phyloP scores from a whole-genome alignment of 495 filamentous ascomycete species.

The Bacidia gigantensis region DNA sequence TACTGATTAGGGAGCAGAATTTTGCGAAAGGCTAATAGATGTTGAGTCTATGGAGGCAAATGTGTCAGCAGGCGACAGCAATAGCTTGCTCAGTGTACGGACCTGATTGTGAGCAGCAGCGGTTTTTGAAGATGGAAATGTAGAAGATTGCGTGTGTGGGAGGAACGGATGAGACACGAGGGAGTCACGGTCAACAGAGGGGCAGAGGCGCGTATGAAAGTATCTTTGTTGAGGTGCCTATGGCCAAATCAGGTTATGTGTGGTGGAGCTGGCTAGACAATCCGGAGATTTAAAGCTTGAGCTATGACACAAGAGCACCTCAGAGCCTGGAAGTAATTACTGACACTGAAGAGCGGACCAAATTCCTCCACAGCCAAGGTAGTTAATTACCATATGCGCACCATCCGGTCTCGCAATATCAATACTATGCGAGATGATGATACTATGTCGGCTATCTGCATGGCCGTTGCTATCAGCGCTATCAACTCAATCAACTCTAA shows the following conservation, averaged over 20 bases:
- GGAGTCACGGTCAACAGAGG: not conserved
- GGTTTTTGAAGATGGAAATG: not conserved
- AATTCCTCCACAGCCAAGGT: no score
- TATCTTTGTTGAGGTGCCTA: not conserved
- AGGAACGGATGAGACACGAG: not conserved
- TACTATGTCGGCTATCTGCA: not conserved
- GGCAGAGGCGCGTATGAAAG: not conserved
- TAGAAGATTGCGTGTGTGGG: not conserved
- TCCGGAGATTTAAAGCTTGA: not conserved
- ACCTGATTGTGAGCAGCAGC: not conserved
- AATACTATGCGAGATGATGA: no score
- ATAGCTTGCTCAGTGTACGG: not conserved
- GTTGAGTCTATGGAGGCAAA: not conserved
- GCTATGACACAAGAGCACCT: not conserved
- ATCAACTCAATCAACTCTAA: not conserved
- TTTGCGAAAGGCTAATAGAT: no score
- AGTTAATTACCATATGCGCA: no score
- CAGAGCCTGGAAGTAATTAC: not conserved
- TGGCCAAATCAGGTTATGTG: slow-evolving; percentile 1
- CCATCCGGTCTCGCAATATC: no score
- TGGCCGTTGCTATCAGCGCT: not conserved
- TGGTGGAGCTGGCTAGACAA: not conserved
- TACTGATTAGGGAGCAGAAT: no score
- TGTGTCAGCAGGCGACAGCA: not conserved
- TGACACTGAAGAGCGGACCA: no score